These are phyloP conservation scores for Inga leiocalycina DNA, from an alignment of 306 rosid genomes.

Conservation along the genomic window DNA sequence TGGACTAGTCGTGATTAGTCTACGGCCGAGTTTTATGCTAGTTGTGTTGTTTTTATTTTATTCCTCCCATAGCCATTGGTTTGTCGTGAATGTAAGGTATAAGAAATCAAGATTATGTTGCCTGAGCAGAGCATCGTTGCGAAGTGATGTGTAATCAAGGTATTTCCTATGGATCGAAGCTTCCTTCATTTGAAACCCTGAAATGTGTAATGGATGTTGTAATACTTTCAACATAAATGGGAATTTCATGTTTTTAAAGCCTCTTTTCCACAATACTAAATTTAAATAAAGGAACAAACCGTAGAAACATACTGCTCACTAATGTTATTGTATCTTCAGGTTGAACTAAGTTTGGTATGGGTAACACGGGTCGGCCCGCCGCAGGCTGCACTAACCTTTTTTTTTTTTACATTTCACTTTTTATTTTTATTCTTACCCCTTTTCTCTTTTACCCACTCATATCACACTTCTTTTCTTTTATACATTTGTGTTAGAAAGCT, in stretches of 20 bases:
- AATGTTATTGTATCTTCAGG: background rate
- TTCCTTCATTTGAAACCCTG: background rate
- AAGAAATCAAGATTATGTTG: background rate
- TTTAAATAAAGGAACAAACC: no score
- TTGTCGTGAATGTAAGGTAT: background rate
- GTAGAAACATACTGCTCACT: no score
- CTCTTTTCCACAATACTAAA: background rate
- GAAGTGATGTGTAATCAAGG: background rate
- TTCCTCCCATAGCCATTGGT: background rate
- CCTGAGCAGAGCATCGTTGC: background rate
- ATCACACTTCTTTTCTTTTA: no score
- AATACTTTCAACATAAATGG: background rate
- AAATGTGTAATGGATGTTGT: background rate
- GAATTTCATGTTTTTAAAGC: background rate
- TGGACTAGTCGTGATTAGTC: constrained; percentile 14
- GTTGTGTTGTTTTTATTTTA: background rate
- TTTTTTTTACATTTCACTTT: no score
- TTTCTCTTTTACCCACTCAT: no score
- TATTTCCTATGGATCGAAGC: background rate
- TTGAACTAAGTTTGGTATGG: background rate
- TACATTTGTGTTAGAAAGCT: no score
- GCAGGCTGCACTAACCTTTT: no score
- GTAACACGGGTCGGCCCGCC: no score
- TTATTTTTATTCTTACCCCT: no score
- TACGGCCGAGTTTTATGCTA: constrained; percentile 10